Conservation (phyloP, 306 rosid species). For the Astragalus glycyphyllos region DNA sequence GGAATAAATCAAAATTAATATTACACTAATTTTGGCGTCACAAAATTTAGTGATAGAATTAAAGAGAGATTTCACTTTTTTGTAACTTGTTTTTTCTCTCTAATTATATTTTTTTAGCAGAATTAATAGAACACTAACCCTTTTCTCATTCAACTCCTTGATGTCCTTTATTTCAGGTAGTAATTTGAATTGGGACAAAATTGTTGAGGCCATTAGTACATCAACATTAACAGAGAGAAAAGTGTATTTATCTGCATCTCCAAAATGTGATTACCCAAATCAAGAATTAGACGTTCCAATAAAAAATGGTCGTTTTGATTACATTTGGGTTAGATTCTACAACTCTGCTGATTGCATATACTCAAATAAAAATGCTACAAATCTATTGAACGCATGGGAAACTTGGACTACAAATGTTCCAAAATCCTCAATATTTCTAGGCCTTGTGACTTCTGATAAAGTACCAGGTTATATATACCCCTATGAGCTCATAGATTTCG, state of each 20-base stretch:
- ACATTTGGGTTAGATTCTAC: constrained; percentile 62
- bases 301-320: constrained; percentile 49
- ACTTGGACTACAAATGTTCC: constrained; percentile 41
- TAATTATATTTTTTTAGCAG: too few relatives aligned
- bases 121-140: too few relatives aligned
- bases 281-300: constrained; percentile 30
- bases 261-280: constrained; percentile 34
- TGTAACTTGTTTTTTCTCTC: too few relatives aligned
- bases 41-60: too few relatives aligned
- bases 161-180: too few relatives aligned
- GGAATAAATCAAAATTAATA: too few relatives aligned
- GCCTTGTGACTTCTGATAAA: not conserved
- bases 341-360: constrained; percentile 49
- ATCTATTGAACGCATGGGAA: constrained; percentile 43
- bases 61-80: too few relatives aligned
- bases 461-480: constrained; percentile 49
- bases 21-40: too few relatives aligned
- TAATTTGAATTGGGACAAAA: not conserved
- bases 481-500: constrained; percentile 38
- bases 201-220: not conserved
- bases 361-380: not conserved
- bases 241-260: not conserved
- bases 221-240: too few relatives aligned
- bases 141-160: too few relatives aligned
- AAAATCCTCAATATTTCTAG: constrained; percentile 12